phyloP scores from a whole-genome alignment of 2,329 filamentous ascomycete species.

The Trichophyton simii region DNA sequence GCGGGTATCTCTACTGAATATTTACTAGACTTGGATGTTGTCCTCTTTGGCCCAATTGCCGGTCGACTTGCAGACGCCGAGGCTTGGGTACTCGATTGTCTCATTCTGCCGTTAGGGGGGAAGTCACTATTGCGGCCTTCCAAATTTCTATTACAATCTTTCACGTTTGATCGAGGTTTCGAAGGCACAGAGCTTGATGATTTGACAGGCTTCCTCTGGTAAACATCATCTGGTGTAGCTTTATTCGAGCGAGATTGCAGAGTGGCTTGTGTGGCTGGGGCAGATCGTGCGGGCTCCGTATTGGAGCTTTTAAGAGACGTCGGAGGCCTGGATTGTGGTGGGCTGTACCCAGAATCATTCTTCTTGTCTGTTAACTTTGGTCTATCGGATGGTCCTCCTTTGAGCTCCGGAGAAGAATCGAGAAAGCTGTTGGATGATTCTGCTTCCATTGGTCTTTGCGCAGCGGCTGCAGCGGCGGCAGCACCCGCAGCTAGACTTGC shows the following conservation, averaged over 20 bases:
- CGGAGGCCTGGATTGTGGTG: background rate
- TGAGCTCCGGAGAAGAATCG: background rate
- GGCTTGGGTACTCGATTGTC: background rate
- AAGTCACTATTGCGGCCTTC: background rate
- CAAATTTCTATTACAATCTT: background rate
- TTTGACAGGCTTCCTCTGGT: background rate
- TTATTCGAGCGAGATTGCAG: background rate
- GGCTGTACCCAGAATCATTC: background rate
- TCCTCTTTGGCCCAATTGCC: background rate
- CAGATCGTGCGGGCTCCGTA: background rate
- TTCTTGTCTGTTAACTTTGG: background rate
- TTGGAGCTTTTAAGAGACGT: background rate
- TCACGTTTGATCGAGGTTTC: background rate
- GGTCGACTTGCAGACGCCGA: background rate
- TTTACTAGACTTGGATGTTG: background rate
- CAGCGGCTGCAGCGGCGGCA: constrained; percentile 8
- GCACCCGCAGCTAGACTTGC: constrained; percentile 12
- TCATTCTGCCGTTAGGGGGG: background rate
- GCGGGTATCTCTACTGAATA: background rate
- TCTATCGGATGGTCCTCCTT: background rate
- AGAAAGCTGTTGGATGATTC: background rate
- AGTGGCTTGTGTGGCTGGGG: background rate
- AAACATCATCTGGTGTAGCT: background rate
- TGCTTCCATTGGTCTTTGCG: background rate
- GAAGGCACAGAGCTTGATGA: background rate